phyloP scores from a whole-genome alignment of 2,329 filamentous ascomycete genomes.

The Nigrospora sphaerica region DNA sequence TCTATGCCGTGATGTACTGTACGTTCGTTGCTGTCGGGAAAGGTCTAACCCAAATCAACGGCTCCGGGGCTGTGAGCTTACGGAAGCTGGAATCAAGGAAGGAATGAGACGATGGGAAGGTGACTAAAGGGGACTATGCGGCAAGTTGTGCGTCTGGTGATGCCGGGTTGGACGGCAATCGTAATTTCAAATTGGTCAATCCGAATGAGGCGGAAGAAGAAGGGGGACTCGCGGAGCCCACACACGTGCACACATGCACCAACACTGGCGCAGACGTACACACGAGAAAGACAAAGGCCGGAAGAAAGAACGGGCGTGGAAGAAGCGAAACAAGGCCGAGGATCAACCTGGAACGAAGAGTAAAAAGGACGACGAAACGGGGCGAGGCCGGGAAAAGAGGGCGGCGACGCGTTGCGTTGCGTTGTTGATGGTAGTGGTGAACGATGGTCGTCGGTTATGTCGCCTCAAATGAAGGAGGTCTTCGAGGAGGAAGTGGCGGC shows the following conservation, averaged over 20 bases:
- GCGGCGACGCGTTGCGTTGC: neutral
- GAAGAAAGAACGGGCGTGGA: neutral
- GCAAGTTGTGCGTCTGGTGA: no score
- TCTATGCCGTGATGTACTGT: neutral
- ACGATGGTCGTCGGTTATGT: no score
- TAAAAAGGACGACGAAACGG: neutral
- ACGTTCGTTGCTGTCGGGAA: no score
- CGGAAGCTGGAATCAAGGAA: no score
- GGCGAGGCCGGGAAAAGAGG: neutral
- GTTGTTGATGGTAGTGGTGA: neutral
- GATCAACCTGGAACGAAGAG: conserved; percentile 9
- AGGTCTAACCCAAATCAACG: no score
- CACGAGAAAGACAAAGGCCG: neutral
- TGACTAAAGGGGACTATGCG: no score
- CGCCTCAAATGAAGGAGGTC: no score
- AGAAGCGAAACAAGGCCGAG: conserved; percentile 5
- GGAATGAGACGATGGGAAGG: no score
- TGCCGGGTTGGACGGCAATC: no score
- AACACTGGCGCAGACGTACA: neutral
- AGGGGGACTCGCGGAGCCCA: conserved; percentile 5
- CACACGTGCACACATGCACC: neutral
- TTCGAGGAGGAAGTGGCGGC: no score
- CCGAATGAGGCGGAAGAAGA: neutral
- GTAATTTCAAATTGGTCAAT: no score
- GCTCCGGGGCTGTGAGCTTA: no score